Evolutionary conservation across 1,139 yeast genomes (phyloP).

Genomic region (Yamadazyma oceani): DNA sequence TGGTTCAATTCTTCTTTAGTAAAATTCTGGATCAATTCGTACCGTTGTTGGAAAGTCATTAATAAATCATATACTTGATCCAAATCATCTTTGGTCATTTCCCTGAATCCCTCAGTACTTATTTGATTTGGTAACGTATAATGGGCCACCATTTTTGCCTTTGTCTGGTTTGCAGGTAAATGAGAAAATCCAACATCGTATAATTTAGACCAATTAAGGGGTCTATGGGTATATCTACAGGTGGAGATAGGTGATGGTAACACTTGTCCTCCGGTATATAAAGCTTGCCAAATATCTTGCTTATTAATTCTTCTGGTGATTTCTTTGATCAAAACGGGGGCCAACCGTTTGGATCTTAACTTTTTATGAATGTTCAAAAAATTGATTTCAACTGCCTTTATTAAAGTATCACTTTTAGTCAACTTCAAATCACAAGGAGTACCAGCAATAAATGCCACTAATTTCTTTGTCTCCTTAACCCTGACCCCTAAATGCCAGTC

Average conservation of each 20-base stretch:
- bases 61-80: slow-evolving; percentile 63
- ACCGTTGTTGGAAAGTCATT: slow-evolving; percentile 61
- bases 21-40: slow-evolving; percentile 72
- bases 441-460: slow-evolving; percentile 91
- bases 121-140: slow-evolving; percentile 68
- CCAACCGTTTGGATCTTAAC: slow-evolving; percentile 86
- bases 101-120: slow-evolving; percentile 61
- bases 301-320: slow-evolving; percentile 90
- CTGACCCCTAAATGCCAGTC: slow-evolving; percentile 96
- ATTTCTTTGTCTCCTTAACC: slow-evolving; percentile 69
- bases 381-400: slow-evolving; percentile 85
- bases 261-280: slow-evolving; percentile 89
- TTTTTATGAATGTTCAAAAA: slow-evolving; percentile 93
- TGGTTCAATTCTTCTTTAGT: slow-evolving; percentile 71
- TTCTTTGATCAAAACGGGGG: slow-evolving; percentile 92
- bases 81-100: slow-evolving; percentile 60
- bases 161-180: slow-evolving; percentile 74
- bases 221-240: slow-evolving; percentile 91
- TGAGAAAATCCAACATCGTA: slow-evolving; percentile 87
- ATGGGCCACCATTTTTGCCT: slow-evolving; percentile 78
- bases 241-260: slow-evolving; percentile 92
- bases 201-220: slow-evolving; percentile 87
- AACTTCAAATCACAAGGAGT: slow-evolving; percentile 75
- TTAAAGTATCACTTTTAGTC: slow-evolving; percentile 45
- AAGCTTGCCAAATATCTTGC: slow-evolving; percentile 89